Evolutionary conservation across 2,329 filamentous ascomycete species (phyloP).

Genomic region (Pseudogymnoascus sp.): DNA sequence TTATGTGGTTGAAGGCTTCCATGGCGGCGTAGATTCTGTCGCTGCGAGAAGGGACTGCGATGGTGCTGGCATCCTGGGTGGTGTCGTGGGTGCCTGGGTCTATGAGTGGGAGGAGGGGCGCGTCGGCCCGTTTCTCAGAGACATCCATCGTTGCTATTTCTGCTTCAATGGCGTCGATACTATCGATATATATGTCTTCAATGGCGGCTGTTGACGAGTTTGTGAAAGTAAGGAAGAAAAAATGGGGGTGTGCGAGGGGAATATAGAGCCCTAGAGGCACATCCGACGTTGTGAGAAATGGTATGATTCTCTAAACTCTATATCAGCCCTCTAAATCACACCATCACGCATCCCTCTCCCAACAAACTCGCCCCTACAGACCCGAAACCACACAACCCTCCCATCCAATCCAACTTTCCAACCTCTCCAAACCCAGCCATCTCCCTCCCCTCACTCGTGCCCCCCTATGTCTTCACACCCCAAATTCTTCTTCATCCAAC

Average conservation of each 20-base stretch:
- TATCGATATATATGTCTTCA: neutral
- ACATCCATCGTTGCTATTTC: neutral
- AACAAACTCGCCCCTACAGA: neutral
- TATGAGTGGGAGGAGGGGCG: neutral
- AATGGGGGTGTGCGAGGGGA: neutral
- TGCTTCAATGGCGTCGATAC: too few relatives aligned
- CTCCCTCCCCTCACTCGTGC: neutral
- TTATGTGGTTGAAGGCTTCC: neutral
- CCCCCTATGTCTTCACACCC: too few relatives aligned
- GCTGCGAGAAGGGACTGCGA: neutral
- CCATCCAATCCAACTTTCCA: too few relatives aligned
- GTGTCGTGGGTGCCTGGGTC: neutral
- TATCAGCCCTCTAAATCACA: neutral
- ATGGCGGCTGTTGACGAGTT: neutral
- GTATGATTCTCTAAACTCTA: neutral
- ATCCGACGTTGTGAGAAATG: neutral
- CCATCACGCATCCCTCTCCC: neutral
- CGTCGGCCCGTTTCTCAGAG: neutral
- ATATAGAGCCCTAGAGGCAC: neutral
- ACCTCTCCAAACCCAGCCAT: neutral
- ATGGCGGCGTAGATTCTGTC: neutral
- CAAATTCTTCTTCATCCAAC: neutral
- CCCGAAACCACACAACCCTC: neutral
- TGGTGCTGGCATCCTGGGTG: neutral
- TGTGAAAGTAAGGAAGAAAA: neutral